Conservation (phyloP, 202 grass and related monocot genomes). For the Bolboschoenoplectus hybrid region DNA sequence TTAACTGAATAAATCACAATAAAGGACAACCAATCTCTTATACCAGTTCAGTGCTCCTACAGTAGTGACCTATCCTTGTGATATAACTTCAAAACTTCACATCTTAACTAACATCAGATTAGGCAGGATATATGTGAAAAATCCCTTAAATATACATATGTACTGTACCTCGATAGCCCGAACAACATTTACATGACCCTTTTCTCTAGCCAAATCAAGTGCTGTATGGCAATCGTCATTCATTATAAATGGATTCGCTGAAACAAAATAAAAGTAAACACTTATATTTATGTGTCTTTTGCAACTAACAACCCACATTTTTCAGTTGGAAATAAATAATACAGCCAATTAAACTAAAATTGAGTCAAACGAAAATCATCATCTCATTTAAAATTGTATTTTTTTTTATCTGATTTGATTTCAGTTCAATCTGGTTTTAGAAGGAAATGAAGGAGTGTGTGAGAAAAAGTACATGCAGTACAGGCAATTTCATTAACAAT, state of each 20-base stretch:
- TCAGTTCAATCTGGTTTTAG: not conserved
- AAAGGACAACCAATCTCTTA: constrained; percentile 23
- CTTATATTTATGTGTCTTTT: constrained; percentile 20
- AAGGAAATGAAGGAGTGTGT: not conserved
- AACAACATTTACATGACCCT: constrained; percentile 77
- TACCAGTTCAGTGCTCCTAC: not conserved
- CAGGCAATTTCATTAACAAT: not conserved
- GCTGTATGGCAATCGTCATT: constrained; percentile 90
- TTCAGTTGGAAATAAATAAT: not conserved
- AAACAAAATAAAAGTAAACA: constrained; percentile 27
- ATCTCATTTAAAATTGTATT: not conserved
- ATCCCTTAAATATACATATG: constrained; percentile 1
- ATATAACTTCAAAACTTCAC: constrained; percentile 7
- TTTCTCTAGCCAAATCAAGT: constrained; percentile 94
- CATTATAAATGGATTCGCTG: constrained; percentile 81
- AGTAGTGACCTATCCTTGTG: not conserved
- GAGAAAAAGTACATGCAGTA: no score
- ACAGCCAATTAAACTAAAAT: not conserved
- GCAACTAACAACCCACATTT: not conserved
- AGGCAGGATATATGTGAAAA: constrained; percentile 6
- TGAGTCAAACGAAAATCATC: not conserved
- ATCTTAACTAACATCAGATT: not conserved
- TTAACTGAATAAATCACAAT: constrained; percentile 6
- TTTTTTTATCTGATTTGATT: not conserved
- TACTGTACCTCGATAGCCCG: constrained; percentile 82